A percentile compares a stretch with the other conserved stretches of the same genome.
Evolutionary conservation across 2,329 filamentous ascomycete species (phyloP).

Genomic region (Alternaria metachromatica): DNA sequence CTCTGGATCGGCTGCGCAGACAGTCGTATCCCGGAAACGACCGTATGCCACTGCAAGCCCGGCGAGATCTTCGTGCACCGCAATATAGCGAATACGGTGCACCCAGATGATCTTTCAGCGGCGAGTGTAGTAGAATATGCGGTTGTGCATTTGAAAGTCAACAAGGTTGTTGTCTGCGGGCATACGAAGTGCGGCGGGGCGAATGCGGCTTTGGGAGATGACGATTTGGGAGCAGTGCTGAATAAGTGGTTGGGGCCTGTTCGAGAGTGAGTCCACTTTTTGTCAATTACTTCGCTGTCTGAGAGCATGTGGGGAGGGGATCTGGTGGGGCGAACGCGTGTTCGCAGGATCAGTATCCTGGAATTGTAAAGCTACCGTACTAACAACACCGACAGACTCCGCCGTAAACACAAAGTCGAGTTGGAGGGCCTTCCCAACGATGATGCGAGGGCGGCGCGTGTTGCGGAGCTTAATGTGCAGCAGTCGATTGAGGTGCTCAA

Average conservation of each 20-base stretch:
- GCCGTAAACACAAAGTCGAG: constrained; percentile 60
- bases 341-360: neutral
- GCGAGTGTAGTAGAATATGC: constrained; percentile 81
- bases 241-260: constrained; percentile 68
- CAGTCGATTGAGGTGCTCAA: constrained; percentile 71
- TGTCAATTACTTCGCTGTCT: neutral
- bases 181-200: constrained; percentile 68
- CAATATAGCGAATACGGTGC: constrained; percentile 78
- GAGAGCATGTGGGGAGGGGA: neutral
- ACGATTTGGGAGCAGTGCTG: constrained; percentile 62
- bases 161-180: constrained; percentile 67
- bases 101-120: constrained; percentile 70
- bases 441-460: constrained; percentile 62
- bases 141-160: constrained; percentile 72
- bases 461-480: constrained; percentile 80
- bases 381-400: constrained; percentile 41
- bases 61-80: constrained; percentile 89
- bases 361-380: neutral
- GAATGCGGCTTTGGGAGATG: constrained; percentile 61
- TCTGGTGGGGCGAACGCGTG: neutral
- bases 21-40: constrained; percentile 83
- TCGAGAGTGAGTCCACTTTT: constrained; percentile 45
- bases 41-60: constrained; percentile 76
- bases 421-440: constrained; percentile 55
- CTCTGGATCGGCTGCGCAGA: constrained; percentile 90